A percentile compares a stretch with the other conserved stretches of the same genome.
phyloP scores from a whole-genome alignment of 225 moss, liverwort and hornwort genomes.

The Climacium dendroides region DNA sequence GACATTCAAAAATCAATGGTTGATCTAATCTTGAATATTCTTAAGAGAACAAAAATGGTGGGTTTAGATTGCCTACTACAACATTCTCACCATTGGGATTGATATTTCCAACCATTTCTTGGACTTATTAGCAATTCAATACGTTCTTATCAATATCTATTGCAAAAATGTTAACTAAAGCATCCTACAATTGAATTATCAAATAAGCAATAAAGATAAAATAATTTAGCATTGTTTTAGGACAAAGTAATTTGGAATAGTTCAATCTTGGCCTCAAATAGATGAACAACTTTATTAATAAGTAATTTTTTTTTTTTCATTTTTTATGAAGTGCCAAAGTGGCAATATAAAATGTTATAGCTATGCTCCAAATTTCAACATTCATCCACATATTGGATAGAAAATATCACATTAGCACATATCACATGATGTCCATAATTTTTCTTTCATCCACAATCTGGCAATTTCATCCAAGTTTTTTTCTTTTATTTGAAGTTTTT shows the following conservation, averaged over 20 bases:
- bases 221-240: not conserved
- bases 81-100: not conserved
- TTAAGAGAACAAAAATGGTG: not conserved
- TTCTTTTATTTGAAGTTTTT: too few species aligned
- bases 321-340: too few species aligned
- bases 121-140: not conserved
- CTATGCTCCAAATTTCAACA: too few species aligned
- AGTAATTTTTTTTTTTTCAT: too few species aligned
- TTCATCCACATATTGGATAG: too few species aligned
- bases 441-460: too few species aligned
- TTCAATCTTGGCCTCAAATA: not conserved
- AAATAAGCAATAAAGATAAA: not conserved
- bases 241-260: not conserved
- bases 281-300: not conserved
- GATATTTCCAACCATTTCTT: not conserved
- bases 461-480: too few species aligned
- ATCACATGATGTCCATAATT: too few species aligned
- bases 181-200: not conserved
- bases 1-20: not conserved
- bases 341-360: too few species aligned
- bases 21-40: not conserved
- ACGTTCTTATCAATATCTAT: not conserved
- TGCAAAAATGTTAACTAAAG: not conserved
- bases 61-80: not conserved
- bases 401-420: too few species aligned